Evolutionary conservation across 495 filamentous ascomycete species (phyloP).

Genomic region (Annulohypoxylon moriforme): DNA sequence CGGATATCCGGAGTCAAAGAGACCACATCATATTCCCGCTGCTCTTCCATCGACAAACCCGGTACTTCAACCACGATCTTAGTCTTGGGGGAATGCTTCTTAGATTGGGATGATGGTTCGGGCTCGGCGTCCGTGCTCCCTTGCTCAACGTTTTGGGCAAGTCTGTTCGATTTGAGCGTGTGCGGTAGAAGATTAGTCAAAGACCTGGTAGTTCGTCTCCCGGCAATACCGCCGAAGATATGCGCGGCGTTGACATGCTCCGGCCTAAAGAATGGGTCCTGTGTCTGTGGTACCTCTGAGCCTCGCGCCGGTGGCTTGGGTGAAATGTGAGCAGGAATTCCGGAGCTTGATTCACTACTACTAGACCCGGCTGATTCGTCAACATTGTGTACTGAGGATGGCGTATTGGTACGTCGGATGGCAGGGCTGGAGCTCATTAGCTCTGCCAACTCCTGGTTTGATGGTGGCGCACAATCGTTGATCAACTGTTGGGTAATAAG

Average conservation of each 20-base stretch:
- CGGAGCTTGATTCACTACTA: constrained; percentile 25
- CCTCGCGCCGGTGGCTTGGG: background rate
- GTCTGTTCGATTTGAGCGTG: background rate
- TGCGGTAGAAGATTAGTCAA: background rate
- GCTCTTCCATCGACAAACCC: constrained; percentile 9
- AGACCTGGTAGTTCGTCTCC: constrained; percentile 18
- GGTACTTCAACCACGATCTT: constrained; percentile 29
- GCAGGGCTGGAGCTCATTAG: constrained; percentile 25
- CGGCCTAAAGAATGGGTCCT: background rate
- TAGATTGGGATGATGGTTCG: background rate
- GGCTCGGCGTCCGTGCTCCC: background rate
- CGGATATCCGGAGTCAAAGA: constrained; percentile 4
- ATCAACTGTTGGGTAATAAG: constrained; percentile 30
- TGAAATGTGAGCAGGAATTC: constrained; percentile 13
- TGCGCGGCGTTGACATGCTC: constrained; percentile 13
- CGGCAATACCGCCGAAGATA: constrained; percentile 13
- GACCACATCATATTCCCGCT: constrained; percentile 1
- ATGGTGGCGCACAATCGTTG: constrained; percentile 18
- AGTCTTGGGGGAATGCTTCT: background rate
- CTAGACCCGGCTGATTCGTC: background rate
- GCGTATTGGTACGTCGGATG: background rate
- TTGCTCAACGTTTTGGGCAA: background rate
- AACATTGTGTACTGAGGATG: background rate
- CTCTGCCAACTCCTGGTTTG: constrained; percentile 26
- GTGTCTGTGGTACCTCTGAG: background rate